Base-by-base conservation (phyloP, 1,284 basidiomycete species). In the Sphagnurus paluster region DNA sequence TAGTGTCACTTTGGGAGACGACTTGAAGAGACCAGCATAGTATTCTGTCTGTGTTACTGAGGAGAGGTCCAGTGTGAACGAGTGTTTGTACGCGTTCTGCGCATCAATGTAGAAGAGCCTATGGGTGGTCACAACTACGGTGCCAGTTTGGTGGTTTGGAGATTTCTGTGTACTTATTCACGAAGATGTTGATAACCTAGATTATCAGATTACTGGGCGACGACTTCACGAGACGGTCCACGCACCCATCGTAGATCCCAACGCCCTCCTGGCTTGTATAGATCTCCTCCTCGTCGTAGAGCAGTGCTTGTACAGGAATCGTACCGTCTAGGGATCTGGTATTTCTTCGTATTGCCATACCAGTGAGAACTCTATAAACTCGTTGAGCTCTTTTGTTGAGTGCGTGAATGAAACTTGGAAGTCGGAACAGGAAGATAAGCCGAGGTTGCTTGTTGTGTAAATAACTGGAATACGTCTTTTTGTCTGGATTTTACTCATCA, bases 1-100 rank as follows among this genome's bases (percentile, higher is more conserved):
- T 2, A 98, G 70, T 0, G 93, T 95, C 50, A 97, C 79, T 69
- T 99, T 99, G 3, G 96, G 62, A 0, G 88, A 93, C 17, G 90
- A 94, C 46, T 83, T 90, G 72, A 98, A 88, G 50, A 99, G 85
- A 2, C 96, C 95, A 2, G 87, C 84, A 63, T 97, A 98, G 67
- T 90, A 82, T 56, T 98, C 93, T 2, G 93, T 96, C 58, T 88
- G 86, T 1, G 72, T 70, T 42, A 98, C 75, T 49, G 72, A 70
- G 0, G 76, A 71, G 6, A 98, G 77, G 54, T 86, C 80, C 51
- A 90, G 66, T 19, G 71, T 66, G 59, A 88, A 85, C 1, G 83
- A 86, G 28, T 71, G 67, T 0, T 64, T 65, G 17, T 64, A 65
- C 20, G 78, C 67, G 36, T 79, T 72, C 19, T 68, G 62, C n/a